Evolutionary conservation across 257 asterid species (phyloP), one percentile per base, ranked within the genome.

Genomic region (Solanum sejunctum): DNA sequence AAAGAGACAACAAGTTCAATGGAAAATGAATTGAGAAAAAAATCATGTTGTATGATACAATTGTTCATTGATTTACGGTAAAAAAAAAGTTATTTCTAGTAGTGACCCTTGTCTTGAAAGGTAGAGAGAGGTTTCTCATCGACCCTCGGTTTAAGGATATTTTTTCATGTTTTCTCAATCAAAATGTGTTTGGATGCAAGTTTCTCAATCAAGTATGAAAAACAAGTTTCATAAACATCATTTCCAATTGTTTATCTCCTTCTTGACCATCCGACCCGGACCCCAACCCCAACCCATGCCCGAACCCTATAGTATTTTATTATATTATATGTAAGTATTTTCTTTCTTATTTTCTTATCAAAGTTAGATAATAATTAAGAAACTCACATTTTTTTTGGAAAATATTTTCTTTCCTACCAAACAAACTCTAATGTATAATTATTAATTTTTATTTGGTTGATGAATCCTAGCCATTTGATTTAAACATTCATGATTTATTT

Each of bases 391-490:
- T 64, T 28, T 13, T 1, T 0, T 2, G 16, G 10, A 0, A 66
- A 66, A 32, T 7, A 16, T 16, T 67, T 32, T 32, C 21, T 10
- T 67, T 32, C 43, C 6, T 67, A 16, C 13, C 75, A 32, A 67
- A 67, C 75, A 3, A 2, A 32, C 49, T 47, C 75, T 13, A 13
- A 28, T 70, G 3, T 26, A 54, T 8, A 23, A 83, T 60, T 63
- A 75, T 52, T 36, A 78, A 56, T 52, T 56, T 26, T 58, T 28
- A n/a, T 43, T 18, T 26, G 13, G 86, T 4, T 80, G 86, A 89
- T 87, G 86, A 88, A 85, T 55, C 79, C 45, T 52, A 82, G 83
- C 72, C 88, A 75, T 86, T 88, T 6, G 93, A 91, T 70, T 83
- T 86, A 69, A 85, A 32, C 61, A 91, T 86, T 87, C 60, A 77